A percentile compares a stretch with the other conserved stretches of the same genome.
Evolutionary conservation across 2,329 filamentous ascomycete genomes (phyloP).

Genomic region (Hysterium pulicare): DNA sequence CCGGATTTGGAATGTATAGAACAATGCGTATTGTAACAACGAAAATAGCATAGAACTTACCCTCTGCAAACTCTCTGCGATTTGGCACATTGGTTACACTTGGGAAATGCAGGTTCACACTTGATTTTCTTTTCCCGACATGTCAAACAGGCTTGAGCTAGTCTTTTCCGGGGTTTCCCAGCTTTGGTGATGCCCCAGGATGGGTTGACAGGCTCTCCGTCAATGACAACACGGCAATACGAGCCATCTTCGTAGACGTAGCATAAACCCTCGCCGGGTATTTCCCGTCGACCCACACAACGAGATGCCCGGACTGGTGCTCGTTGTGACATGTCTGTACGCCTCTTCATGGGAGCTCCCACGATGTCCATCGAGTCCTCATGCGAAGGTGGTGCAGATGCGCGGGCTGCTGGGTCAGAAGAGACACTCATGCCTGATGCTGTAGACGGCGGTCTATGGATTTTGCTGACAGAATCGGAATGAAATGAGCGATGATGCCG

Average conservation of each 20-base stretch:
- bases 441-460: slow-evolving; percentile 23
- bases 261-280: slow-evolving; percentile 75
- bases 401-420: slow-evolving; percentile 17
- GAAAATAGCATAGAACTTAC: slow-evolving; percentile 24
- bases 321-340: slow-evolving; percentile 30
- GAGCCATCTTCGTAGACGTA: slow-evolving; percentile 85
- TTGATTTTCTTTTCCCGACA: slow-evolving; percentile 98
- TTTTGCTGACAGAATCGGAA: slow-evolving; percentile 17
- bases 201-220: slow-evolving; percentile 82
- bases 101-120: slow-evolving; percentile 83
- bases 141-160: slow-evolving; percentile 89
- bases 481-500: slow-evolving; percentile 20
- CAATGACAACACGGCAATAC: slow-evolving; percentile 77
- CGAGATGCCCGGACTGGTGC: slow-evolving; percentile 31
- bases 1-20: slow-evolving; percentile 11
- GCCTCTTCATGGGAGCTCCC: slow-evolving; percentile 27
- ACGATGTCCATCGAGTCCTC: slow-evolving; percentile 29
- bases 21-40: no score
- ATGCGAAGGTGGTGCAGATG: slow-evolving; percentile 17
- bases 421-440: slow-evolving; percentile 16
- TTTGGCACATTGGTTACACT: slow-evolving; percentile 89
- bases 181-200: slow-evolving; percentile 94
- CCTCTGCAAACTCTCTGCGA: slow-evolving; percentile 81
- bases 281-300: slow-evolving; percentile 47
- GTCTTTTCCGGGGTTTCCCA: slow-evolving; percentile 84